These are phyloP conservation scores for Thelephora terrestris DNA, from an alignment of 1,284 basidiomycete species.

Conservation along the genomic window DNA sequence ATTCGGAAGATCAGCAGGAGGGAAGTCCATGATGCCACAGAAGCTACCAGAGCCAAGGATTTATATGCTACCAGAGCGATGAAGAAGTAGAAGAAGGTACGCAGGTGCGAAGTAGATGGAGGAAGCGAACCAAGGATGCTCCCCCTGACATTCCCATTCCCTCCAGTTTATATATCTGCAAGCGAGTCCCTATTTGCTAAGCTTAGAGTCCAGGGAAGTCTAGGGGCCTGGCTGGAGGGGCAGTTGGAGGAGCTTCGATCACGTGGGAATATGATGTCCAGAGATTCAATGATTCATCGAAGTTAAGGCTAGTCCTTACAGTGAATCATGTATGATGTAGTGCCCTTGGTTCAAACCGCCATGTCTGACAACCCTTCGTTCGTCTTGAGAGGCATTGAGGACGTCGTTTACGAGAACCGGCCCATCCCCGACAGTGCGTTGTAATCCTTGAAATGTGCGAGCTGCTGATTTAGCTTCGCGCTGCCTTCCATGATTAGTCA, in stretches of 20 bases:
- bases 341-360: conserved; percentile 7
- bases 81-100: neutral
- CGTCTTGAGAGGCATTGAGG: conserved; percentile 65
- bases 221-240: no score
- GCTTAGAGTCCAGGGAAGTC: no score
- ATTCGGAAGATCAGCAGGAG: neutral
- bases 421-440: conserved; percentile 65
- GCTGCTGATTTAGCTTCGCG: conserved; percentile 5
- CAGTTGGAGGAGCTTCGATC: no score
- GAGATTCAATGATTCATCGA: no score
- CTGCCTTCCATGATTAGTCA: conserved; percentile 32
- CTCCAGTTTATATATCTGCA: no score
- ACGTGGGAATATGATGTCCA: no score
- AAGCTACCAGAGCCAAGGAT: neutral
- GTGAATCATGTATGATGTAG: no score
- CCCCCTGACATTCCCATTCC: neutral
- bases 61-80: neutral
- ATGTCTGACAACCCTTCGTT: conserved; percentile 77
- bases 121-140: neutral
- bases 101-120: neutral
- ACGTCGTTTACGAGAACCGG: conserved; percentile 66
- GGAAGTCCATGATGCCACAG: neutral
- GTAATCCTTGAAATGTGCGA: conserved; percentile 2
- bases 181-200: no score
- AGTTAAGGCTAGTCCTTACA: no score